Evolutionary conservation across 2,329 filamentous ascomycete species (phyloP).

Genomic region (Cordyceps cateniannulata): DNA sequence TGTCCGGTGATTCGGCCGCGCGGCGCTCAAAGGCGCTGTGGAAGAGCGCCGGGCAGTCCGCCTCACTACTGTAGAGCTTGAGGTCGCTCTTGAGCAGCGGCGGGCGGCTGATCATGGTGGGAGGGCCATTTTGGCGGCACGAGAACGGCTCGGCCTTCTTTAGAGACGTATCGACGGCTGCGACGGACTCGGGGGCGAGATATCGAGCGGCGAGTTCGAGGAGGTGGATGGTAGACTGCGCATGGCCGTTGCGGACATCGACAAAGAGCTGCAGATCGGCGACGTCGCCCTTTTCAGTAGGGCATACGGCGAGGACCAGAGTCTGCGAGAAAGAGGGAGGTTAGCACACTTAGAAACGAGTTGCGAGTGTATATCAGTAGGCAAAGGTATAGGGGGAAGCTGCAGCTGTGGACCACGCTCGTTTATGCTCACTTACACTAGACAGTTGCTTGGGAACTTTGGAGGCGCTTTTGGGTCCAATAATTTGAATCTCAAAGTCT

Average conservation of each 20-base stretch:
- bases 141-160: slow-evolving; percentile 7
- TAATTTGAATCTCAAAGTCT: slow-evolving; percentile 10
- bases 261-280: slow-evolving; percentile 11
- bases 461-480: neutral
- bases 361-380: no score
- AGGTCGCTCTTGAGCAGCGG: slow-evolving; percentile 11
- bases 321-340: neutral
- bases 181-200: neutral
- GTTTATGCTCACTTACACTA: slow-evolving; percentile 9
- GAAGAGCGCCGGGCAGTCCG: slow-evolving; percentile 7
- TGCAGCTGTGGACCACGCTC: neutral
- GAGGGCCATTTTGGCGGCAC: slow-evolving; percentile 7
- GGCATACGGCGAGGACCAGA: slow-evolving; percentile 1
- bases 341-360: neutral
- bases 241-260: slow-evolving; percentile 12
- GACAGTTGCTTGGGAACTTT: slow-evolving; percentile 9
- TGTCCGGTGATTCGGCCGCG: slow-evolving; percentile 2
- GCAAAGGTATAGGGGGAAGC: no score
- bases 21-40: slow-evolving; percentile 12
- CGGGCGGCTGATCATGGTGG: slow-evolving; percentile 8
- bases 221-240: neutral
- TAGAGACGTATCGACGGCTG: neutral
- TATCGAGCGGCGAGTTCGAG: slow-evolving; percentile 12
- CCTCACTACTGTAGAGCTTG: slow-evolving; percentile 1
- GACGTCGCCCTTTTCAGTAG: neutral